Percentiles rank a stretch among this genome's conserved stretches.
These are phyloP conservation scores for Quercus phellos DNA, from an alignment of 331 rosid genomes.

Conservation along the genomic window DNA sequence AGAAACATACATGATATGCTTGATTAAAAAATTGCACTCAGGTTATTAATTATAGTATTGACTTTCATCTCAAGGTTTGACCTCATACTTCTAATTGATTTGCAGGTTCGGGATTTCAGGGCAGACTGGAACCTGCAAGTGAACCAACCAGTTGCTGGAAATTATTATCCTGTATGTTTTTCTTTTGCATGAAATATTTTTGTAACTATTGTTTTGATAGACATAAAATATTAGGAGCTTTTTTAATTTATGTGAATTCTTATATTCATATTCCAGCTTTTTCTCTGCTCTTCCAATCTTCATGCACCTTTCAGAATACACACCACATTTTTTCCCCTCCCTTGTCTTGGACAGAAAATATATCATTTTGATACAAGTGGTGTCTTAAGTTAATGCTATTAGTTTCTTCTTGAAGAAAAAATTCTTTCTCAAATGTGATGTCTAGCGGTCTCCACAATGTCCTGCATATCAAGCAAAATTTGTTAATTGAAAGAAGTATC, in stretches of 20 bases:
- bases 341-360: neutral
- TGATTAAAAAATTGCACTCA: neutral
- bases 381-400: neutral
- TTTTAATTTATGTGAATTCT: neutral
- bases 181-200: neutral
- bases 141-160: constrained; percentile 40
- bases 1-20: neutral
- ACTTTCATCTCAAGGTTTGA: neutral
- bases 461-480: neutral
- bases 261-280: neutral
- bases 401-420: neutral
- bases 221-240: neutral
- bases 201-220: neutral
- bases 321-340: neutral
- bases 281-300: neutral
- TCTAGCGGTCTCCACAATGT: neutral
- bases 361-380: neutral
- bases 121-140: constrained; percentile 39
- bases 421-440: neutral
- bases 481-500: neutral
- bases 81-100: constrained; percentile 11
- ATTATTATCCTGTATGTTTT: constrained; percentile 35
- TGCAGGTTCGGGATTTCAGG: constrained; percentile 37
- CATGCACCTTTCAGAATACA: neutral
- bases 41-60: neutral